phyloP scores from a whole-genome alignment of 129 eudicot species.

The Ambrosia trifida region DNA sequence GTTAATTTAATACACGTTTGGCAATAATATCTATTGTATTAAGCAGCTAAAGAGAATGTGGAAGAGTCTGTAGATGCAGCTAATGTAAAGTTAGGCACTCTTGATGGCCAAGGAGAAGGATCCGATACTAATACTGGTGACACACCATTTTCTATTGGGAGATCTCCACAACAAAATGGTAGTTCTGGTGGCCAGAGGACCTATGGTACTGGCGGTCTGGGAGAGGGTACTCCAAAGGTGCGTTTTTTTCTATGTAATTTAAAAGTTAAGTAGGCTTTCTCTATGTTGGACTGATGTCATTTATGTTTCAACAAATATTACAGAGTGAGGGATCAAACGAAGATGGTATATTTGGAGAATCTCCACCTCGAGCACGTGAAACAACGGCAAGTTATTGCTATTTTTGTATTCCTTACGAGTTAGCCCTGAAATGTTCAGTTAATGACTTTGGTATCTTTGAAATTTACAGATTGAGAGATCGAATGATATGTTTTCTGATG shows the following conservation, averaged over 20 bases:
- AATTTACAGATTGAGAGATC: slow-evolving; percentile 75
- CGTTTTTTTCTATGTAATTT: slow-evolving; percentile 13
- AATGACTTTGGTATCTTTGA: neutral
- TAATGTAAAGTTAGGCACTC: slow-evolving; percentile 36
- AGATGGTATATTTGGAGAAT: slow-evolving; percentile 94
- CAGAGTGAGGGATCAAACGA: slow-evolving; percentile 89
- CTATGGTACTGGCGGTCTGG: slow-evolving; percentile 65
- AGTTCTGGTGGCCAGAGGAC: slow-evolving; percentile 41
- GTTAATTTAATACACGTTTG: slow-evolving; percentile 7
- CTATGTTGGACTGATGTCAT: slow-evolving; percentile 7
- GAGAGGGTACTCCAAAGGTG: slow-evolving; percentile 97
- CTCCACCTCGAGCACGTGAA: slow-evolving; percentile 75
- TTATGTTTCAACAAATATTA: neutral
- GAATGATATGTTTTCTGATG: slow-evolving; percentile 86
- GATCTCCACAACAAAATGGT: slow-evolving; percentile 65
- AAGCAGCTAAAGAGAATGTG: slow-evolving; percentile 38
- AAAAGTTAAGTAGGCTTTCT: neutral
- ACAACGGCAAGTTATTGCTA: slow-evolving; percentile 40
- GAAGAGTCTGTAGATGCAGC: slow-evolving; percentile 40
- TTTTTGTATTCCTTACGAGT: neutral
- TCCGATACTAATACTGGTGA: slow-evolving; percentile 46
- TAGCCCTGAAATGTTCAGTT: neutral
- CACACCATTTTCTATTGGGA: slow-evolving; percentile 55
- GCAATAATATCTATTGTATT: neutral
- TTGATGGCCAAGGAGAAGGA: slow-evolving; percentile 39